Base-by-base conservation (phyloP, 345 rosid species). In the Populus euphratica region DNA sequence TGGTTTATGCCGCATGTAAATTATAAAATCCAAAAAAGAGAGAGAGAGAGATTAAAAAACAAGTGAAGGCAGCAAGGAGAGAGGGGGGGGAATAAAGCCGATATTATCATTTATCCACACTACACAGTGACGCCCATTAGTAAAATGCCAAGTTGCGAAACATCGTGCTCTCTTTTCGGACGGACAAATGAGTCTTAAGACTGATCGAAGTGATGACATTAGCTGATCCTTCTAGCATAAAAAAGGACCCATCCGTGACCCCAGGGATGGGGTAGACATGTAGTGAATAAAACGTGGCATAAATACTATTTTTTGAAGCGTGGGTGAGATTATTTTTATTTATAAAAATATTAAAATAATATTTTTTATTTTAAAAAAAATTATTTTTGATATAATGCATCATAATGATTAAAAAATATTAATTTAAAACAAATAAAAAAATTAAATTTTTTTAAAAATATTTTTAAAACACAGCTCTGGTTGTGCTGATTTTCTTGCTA, bases 231-330 rank as follows among this genome's bases (percentile, higher is more conserved):
- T 10, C 47, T 43, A 20, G 65, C 68, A 61, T 56, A 61, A 36
- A 23, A 11, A 6, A n/a, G 76, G 67, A n/a, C 76, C 75, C 75
- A 33, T 35, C 3, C 8, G 41, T 16, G 38, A 5, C 69, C 69
- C 69, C 1, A 18, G 5, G 41, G 43, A 44, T 16, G 23, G 43
- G 41, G 38, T 8, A 14, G 56, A 16, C 71, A 18, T 16, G 68
- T n/a, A 10, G 2, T 21, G 66, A 9, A 6, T 1, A 64, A 10
- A 11, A 77, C 78, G 78, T 81, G 78, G 75, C 78, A 27, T 27
- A 27, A 27, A 27, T 27, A 27, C 29, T 27, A 27, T 27, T 27
- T 27, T 27, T 27, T 27, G 0, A 27, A 27, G 29, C 29, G 29
- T 27, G 29, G 29, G 0, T 27, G 29, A 27, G 29, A 27, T 27